These are phyloP conservation scores for Trichoderma sp. DNA, from an alignment of 2,329 filamentous ascomycete genomes.

Conservation along the genomic window DNA sequence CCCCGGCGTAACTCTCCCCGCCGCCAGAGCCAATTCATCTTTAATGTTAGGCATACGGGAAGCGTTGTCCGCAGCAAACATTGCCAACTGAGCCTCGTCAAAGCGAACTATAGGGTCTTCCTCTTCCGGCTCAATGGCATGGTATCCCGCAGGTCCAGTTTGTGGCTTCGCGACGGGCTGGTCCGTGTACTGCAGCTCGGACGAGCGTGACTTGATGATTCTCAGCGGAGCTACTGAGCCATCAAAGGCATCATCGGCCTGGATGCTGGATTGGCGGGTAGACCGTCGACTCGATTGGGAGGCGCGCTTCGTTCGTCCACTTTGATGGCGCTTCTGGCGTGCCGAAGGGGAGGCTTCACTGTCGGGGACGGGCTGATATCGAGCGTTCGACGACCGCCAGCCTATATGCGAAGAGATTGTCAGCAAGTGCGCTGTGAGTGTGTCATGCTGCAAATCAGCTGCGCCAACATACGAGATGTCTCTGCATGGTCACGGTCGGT, in stretches of 20 bases:
- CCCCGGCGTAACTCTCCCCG: conserved; percentile 67
- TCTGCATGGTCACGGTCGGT: conserved; percentile 44
- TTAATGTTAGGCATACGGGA: conserved; percentile 49
- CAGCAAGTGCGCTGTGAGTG: conserved; percentile 16
- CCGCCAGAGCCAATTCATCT: conserved; percentile 55
- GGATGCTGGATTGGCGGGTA: conserved; percentile 37
- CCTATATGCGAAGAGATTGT: conserved; percentile 26
- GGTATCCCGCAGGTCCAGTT: conserved; percentile 32
- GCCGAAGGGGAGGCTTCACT: conserved; percentile 20
- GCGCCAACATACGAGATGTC: conserved; percentile 41
- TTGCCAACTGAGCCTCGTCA: conserved; percentile 46
- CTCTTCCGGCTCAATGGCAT: conserved; percentile 18
- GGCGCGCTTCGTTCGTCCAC: conserved; percentile 15
- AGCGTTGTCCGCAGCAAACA: conserved; percentile 42
- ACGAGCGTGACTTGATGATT: conserved; percentile 39
- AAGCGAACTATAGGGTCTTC: conserved; percentile 38
- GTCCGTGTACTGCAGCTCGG: conserved; percentile 51
- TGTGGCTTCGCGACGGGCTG: conserved; percentile 41
- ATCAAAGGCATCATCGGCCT: conserved; percentile 39
- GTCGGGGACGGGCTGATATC: conserved; percentile 23
- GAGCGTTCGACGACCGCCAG: conserved; percentile 24
- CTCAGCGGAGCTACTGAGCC: conserved; percentile 39
- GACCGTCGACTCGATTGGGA: conserved; percentile 30
- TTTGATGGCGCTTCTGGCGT: conserved; percentile 24
- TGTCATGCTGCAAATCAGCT: background rate